Evolutionary conservation across 192 early-diverging fungal genomes (phyloP).

Genomic region (Podila verticillata): DNA sequence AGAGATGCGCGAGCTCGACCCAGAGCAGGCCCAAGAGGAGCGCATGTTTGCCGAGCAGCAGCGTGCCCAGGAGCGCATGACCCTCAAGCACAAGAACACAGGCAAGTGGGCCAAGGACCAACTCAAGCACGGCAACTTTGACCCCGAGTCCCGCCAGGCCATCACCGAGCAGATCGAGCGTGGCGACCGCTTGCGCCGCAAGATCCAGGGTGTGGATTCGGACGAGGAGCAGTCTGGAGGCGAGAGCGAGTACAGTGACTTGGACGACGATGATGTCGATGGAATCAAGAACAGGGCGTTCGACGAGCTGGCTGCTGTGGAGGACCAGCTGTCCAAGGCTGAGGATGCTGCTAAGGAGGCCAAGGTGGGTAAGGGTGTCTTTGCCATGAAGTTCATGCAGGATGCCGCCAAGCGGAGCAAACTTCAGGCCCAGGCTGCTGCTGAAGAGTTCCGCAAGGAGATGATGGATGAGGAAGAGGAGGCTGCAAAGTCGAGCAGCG

Average conservation of each 20-base stretch:
- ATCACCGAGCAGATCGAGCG: constrained; percentile 85
- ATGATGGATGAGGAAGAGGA: constrained; percentile 52
- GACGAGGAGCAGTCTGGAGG: constrained; percentile 65
- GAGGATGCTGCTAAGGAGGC: constrained; percentile 55
- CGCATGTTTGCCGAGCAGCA: constrained; percentile 75
- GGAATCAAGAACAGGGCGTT: constrained; percentile 52
- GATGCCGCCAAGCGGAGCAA: constrained; percentile 72
- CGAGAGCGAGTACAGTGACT: constrained; percentile 55
- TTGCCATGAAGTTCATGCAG: constrained; percentile 99
- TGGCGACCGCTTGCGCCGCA: constrained; percentile 81
- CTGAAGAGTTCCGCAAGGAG: constrained; percentile 61
- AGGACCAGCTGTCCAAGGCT: constrained; percentile 50
- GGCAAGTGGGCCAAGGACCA: constrained; percentile 96
- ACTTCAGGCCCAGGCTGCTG: constrained; percentile 51
- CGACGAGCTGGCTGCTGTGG: constrained; percentile 63
- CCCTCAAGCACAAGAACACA: constrained; percentile 92
- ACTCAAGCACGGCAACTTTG: constrained; percentile 66
- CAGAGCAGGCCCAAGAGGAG: constrained; percentile 72
- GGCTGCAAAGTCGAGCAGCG: constrained; percentile 47
- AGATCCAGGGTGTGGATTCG: constrained; percentile 76
- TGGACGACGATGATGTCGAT: constrained; percentile 59
- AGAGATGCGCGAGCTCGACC: constrained; percentile 71
- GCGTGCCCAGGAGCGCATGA: constrained; percentile 93
- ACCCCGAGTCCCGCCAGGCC: constrained; percentile 77
- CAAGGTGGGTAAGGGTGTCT: constrained; percentile 78